A percentile compares a stretch with the other conserved stretches of the same genome.
Conservation (phyloP, 306 rosid genomes). For the Calophaca sinica region DNA sequence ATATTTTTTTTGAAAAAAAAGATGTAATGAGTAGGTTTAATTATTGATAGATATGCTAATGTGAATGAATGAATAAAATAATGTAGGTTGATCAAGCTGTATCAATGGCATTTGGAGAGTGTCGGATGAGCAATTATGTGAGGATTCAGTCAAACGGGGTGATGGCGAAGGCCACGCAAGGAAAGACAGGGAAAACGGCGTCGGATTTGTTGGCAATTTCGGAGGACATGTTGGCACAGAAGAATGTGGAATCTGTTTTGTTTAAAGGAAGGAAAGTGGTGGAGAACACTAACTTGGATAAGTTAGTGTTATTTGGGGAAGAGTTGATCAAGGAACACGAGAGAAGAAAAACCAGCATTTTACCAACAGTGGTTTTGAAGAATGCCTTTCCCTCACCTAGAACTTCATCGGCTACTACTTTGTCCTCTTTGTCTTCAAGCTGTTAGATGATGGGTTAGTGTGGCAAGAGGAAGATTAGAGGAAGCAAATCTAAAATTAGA, state of each 20-base stretch:
- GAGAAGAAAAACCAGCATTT: constrained; percentile 72
- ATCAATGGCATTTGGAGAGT: constrained; percentile 86
- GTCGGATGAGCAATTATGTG: constrained; percentile 68
- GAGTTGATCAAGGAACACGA: constrained; percentile 78
- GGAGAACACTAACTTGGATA: constrained; percentile 69
- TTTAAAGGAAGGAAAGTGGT: constrained; percentile 76
- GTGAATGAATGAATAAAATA: neutral
- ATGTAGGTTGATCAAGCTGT: constrained; percentile 93
- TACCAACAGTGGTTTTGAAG: constrained; percentile 75
- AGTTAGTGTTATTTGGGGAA: constrained; percentile 68
- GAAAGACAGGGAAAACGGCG: constrained; percentile 40
- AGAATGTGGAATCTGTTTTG: constrained; percentile 75
- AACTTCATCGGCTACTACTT: constrained; percentile 87
- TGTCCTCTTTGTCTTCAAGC: constrained; percentile 72
- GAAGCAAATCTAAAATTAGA: constrained; percentile 19
- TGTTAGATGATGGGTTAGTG: constrained; percentile 27
- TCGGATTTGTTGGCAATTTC: constrained; percentile 57
- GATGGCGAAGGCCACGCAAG: constrained; percentile 32
- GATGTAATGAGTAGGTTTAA: constrained; percentile 43
- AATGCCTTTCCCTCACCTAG: constrained; percentile 77
- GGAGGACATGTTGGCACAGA: constrained; percentile 73
- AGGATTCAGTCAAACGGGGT: constrained; percentile 77
- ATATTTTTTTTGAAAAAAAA: neutral
- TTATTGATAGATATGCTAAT: constrained; percentile 44
- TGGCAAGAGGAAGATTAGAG: constrained; percentile 10